phyloP scores from a whole-genome alignment of 306 rosid genomes.

The Dalbergia oliveri region DNA sequence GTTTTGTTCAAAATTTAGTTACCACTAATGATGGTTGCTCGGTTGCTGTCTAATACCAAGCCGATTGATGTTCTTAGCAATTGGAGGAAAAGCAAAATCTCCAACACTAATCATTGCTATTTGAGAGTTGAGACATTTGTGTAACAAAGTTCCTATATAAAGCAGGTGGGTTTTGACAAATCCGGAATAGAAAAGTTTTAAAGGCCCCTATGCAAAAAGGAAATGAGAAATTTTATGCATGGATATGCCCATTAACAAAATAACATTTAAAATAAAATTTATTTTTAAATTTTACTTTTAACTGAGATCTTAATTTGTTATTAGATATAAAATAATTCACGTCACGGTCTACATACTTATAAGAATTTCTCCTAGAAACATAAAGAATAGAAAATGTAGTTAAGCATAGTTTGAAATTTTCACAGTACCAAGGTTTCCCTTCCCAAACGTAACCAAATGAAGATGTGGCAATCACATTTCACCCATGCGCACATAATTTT shows the following conservation, averaged over 20 bases:
- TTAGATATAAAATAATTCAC: too few relatives aligned
- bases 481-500: neutral
- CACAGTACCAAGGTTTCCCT: neutral
- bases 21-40: slow-evolving; percentile 39
- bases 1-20: slow-evolving; percentile 27
- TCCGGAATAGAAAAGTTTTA: neutral
- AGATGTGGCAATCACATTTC: slow-evolving; percentile 2
- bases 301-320: too few relatives aligned
- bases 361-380: too few relatives aligned
- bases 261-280: too few relatives aligned
- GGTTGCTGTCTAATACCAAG: neutral
- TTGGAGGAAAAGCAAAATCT: slow-evolving; percentile 5
- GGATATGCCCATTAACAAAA: too few relatives aligned
- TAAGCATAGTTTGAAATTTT: neutral
- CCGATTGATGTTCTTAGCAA: slow-evolving; percentile 25
- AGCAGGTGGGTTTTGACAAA: slow-evolving; percentile 39
- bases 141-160: slow-evolving; percentile 37
- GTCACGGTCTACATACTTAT: too few relatives aligned
- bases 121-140: slow-evolving; percentile 39
- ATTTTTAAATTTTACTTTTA: too few relatives aligned
- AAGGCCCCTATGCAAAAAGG: neutral
- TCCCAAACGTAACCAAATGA: slow-evolving; percentile 11
- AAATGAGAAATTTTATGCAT: neutral
- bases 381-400: neutral
- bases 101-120: slow-evolving; percentile 47